phyloP scores from a whole-genome alignment of 208 protist genomes.

The Crithidia acanthocephali region DNA sequence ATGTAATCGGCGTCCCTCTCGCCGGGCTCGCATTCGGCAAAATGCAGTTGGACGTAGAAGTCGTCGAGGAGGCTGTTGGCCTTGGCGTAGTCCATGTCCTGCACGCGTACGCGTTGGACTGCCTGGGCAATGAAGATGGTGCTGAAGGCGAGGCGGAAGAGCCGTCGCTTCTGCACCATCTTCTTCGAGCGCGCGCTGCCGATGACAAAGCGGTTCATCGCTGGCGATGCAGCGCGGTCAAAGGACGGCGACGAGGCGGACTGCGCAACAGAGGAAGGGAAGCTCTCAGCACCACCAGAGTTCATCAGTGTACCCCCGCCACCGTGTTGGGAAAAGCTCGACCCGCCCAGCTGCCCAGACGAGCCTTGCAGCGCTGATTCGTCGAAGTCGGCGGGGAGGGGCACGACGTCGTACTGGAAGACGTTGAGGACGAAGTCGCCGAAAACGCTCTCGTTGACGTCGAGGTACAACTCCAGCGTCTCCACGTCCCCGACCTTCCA shows the following conservation, averaged over 20 bases:
- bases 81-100: conserved; percentile 76
- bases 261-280: conserved; percentile 3
- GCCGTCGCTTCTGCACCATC: conserved; percentile 35
- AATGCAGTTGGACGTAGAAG: conserved; percentile 77
- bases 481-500: conserved; percentile 44
- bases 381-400: conserved; percentile 12
- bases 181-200: conserved; percentile 23
- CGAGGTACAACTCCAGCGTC: conserved; percentile 51
- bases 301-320: too few relatives aligned
- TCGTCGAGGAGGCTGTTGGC: conserved; percentile 54
- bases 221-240: conserved; percentile 4
- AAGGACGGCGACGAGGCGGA: conserved; percentile 4
- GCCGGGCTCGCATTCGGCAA: conserved; percentile 35
- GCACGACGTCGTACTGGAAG: conserved; percentile 51
- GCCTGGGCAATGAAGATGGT: conserved; percentile 77
- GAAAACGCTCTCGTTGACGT: conserved; percentile 59
- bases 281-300: too few relatives aligned
- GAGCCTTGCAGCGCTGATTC: not conserved
- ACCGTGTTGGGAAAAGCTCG: too few relatives aligned
- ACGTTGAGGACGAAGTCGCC: conserved; percentile 75
- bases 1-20: conserved; percentile 54
- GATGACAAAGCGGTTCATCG: conserved; percentile 18
- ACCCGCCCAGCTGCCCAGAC: not conserved
- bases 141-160: conserved; percentile 79
- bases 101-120: conserved; percentile 57